These are phyloP conservation scores for Eudorina sp. DNA, from an alignment of 139 green algal genomes.

Conservation along the genomic window DNA sequence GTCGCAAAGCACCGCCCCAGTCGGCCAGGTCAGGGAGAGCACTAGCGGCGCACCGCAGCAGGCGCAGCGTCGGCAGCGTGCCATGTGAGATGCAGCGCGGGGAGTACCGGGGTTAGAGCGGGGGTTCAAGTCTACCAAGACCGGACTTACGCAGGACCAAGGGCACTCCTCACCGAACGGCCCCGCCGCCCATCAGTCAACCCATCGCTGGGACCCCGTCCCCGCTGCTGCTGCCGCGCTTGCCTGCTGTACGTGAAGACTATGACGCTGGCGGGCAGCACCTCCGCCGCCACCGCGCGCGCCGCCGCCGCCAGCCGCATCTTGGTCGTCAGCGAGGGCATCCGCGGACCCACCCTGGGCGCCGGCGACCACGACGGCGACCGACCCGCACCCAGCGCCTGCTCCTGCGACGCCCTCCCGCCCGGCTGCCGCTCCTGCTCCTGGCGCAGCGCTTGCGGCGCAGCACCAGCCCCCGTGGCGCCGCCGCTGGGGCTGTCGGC, in stretches of 20 bases:
- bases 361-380: neutral
- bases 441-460: neutral
- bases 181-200: no score
- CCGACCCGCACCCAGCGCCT: neutral
- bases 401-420: neutral
- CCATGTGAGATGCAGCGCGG: no score
- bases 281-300: constrained; percentile 28
- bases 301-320: constrained; percentile 27
- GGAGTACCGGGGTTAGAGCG: no score
- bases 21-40: no score
- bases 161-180: no score
- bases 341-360: neutral
- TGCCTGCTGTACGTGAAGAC: constrained; percentile 19
- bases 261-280: constrained; percentile 24
- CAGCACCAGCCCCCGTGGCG: neutral
- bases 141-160: no score
- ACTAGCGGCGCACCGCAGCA: no score
- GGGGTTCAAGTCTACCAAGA: no score
- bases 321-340: neutral
- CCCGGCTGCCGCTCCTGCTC: neutral
- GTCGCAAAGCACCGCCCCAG: no score
- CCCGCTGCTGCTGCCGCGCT: neutral
- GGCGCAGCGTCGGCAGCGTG: no score
- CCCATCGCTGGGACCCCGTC: neutral
- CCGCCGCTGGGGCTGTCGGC: no score